Evolutionary conservation across 768 basidiomycete genomes (phyloP).

Genomic region (Hysterangium stoloniferum): DNA sequence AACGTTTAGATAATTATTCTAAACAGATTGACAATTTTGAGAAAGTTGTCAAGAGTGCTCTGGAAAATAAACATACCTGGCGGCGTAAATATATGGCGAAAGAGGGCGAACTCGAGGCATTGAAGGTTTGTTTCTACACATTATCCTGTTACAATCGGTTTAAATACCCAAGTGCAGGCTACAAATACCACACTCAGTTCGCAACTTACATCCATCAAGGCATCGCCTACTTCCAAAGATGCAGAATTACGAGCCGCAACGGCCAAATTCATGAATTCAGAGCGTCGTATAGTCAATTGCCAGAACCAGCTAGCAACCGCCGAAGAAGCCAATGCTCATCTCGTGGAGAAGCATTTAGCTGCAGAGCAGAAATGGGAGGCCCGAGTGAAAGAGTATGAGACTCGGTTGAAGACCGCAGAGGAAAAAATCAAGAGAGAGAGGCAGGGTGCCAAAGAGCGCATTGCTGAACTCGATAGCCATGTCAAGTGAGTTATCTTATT

Average conservation of each 20-base stretch:
- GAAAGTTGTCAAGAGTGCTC: conserved; percentile 69
- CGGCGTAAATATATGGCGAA: conserved; percentile 72
- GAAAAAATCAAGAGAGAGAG: conserved; percentile 90
- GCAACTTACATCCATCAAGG: conserved; percentile 57
- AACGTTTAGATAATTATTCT: conserved; percentile 84
- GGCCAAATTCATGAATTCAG: conserved; percentile 73
- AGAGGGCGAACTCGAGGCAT: conserved; percentile 82
- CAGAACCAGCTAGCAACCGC: conserved; percentile 77
- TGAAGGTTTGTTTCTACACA: conserved; percentile 50
- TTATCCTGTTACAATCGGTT: neutral
- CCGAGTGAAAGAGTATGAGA: conserved; percentile 88
- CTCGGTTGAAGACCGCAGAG: conserved; percentile 70
- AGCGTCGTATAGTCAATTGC: conserved; percentile 77
- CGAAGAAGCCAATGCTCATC: conserved; percentile 74
- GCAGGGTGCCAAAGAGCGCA: conserved; percentile 87
- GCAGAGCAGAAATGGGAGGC: conserved; percentile 92
- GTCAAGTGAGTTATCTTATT: conserved; percentile 44
- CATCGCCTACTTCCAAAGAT: conserved; percentile 50
- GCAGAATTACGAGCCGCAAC: conserved; percentile 65
- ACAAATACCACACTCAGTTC: conserved; percentile 67
- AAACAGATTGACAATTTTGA: conserved; percentile 93
- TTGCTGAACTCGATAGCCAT: conserved; percentile 61
- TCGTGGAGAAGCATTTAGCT: conserved; percentile 61
- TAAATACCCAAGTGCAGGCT: conserved; percentile 32
- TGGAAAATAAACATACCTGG: conserved; percentile 78